These are phyloP conservation scores for Diversispora eburnea DNA, from an alignment of 192 early-diverging fungal genomes.

Conservation along the genomic window DNA sequence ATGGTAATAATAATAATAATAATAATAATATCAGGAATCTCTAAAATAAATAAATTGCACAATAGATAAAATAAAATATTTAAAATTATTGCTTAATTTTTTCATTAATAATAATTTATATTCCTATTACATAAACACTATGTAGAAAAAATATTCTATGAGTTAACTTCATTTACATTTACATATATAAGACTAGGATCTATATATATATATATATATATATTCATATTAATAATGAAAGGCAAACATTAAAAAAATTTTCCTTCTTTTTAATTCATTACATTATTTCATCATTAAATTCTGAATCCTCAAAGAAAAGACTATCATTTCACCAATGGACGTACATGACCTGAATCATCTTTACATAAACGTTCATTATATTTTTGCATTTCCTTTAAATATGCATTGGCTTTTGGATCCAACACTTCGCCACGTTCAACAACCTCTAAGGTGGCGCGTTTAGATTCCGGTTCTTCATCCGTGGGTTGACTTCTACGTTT, in stretches of 20 bases:
- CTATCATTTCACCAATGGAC: conserved; percentile 30
- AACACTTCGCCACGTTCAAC: conserved; percentile 13
- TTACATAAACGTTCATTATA: conserved; percentile 30
- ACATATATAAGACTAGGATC: too few relatives aligned
- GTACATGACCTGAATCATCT: conserved; percentile 28
- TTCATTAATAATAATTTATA: too few relatives aligned
- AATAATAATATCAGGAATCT: too few relatives aligned
- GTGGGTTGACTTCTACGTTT: conserved; percentile 25
- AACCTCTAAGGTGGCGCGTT: conserved; percentile 13
- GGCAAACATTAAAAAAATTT: background rate
- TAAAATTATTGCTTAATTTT: too few relatives aligned
- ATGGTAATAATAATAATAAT: too few relatives aligned
- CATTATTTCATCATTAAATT: background rate
- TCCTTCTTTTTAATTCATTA: background rate
- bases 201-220: too few relatives aligned
- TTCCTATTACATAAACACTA: too few relatives aligned
- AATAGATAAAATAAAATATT: too few relatives aligned
- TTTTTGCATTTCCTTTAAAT: conserved; percentile 33
- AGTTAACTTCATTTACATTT: too few relatives aligned
- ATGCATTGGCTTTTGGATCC: conserved; percentile 33
- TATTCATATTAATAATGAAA: too few relatives aligned
- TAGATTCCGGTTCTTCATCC: conserved; percentile 21
- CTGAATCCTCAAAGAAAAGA: background rate
- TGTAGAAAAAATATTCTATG: too few relatives aligned
- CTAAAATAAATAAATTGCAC: too few relatives aligned